phyloP scores from a whole-genome alignment of 257 asterid species.

The Marsdenia floribunda region DNA sequence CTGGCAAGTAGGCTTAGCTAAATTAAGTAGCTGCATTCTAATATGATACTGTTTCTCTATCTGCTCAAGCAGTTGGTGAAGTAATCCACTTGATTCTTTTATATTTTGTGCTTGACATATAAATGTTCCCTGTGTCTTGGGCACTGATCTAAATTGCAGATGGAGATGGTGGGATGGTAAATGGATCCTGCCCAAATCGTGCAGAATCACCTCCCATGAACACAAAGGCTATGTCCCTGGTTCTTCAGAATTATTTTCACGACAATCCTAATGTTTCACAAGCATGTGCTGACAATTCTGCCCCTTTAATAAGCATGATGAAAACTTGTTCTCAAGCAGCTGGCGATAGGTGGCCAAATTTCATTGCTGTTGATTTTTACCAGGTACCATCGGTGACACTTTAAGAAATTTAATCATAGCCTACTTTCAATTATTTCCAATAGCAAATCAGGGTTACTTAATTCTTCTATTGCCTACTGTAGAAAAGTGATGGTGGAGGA shows the following conservation, averaged over 20 bases:
- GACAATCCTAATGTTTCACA: conserved; percentile 55
- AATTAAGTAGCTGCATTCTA: neutral
- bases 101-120: neutral
- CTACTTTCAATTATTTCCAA: neutral
- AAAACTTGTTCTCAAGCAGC: conserved; percentile 56
- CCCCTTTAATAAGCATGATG: conserved; percentile 43
- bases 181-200: conserved; percentile 64
- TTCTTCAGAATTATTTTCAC: conserved; percentile 71
- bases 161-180: conserved; percentile 66
- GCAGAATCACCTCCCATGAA: conserved; percentile 65
- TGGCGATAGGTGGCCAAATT: conserved; percentile 87
- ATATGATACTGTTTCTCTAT: neutral
- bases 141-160: conserved; percentile 38
- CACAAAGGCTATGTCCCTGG: conserved; percentile 52
- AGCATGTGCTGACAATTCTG: conserved; percentile 75
- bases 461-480: conserved; percentile 18
- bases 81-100: neutral
- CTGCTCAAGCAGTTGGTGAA: neutral
- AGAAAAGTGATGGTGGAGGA: conserved; percentile 93
- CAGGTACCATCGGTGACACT: conserved; percentile 28
- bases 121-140: neutral
- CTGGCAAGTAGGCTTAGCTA: neutral
- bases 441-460: neutral
- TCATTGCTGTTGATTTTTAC: conserved; percentile 85
- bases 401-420: neutral